Base-by-base conservation (phyloP, 495 filamentous ascomycete genomes). In the Penicillium diatomitis region DNA sequence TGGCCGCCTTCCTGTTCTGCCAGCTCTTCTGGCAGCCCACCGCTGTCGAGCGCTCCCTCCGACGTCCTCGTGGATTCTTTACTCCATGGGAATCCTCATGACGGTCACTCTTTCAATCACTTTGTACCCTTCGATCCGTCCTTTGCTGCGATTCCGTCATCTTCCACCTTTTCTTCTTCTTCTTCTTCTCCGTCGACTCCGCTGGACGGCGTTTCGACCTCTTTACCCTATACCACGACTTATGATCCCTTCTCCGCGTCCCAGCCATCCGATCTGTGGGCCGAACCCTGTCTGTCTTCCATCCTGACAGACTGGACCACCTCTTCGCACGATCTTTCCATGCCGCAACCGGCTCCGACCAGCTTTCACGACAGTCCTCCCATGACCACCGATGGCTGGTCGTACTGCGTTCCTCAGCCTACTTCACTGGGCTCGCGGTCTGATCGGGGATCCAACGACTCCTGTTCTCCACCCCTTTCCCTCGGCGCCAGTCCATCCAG, bases 241-340 rank as follows among this genome's bases (percentile, higher is more conserved):
- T 54, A 56, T 44, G 51, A 61, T 49, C 47, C 51, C 41, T 47
- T 58, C 46, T 5, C 45, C 6, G 10, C 41, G 29, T 20, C 20
- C 20, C 60, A 46, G 48, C 51, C 55, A 48, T 48, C 60, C 44
- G 60, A 60, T 44, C 55, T 54, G 41, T 63, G 60, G 60, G 37
- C 60, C 51, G 52, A 56, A 37, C 46, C 55, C 20, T 48, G 52
- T 53, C 48, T 61, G 52, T 58, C 58, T 38, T 53, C 58, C 49
- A 34, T 49, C 27, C 46, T 54, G 50, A 44, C 52, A 44, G 60
- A 63, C 58, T 61, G 60, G 60, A 58, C 61, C 44, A 42, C 54
- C n/a, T 8, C 54, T 48, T 52, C 60, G 46, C 42, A 48, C 37
- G 32, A 57, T 10, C 31, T 51, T 45, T 27, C 49, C 2, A 31